Base-by-base conservation (phyloP, 2,329 filamentous ascomycete species). In the Chaetomium sp. region DNA sequence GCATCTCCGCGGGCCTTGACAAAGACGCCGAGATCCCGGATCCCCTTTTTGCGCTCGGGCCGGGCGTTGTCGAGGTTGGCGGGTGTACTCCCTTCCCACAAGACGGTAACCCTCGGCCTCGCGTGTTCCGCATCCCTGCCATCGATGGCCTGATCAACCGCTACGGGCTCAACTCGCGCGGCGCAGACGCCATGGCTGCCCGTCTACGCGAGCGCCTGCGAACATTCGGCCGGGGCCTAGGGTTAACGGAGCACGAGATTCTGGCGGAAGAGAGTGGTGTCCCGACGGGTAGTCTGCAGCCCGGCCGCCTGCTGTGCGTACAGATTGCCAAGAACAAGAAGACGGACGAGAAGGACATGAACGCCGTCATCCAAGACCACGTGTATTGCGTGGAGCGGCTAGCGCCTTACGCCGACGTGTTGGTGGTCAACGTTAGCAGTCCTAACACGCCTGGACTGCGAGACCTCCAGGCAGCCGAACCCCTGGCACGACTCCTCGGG, bases 391-490 rank as follows among this genome's bases (percentile, higher is more conserved):
- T 96, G 3, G 78, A 87, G 53, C 80, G 85, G 46, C 76, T 99
- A 40, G 94, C 87, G 4, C 86, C 80, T 50, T 99, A 96, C 68
- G 91, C 94, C 9, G 94, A 99, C 66, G 87, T 99, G 38, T 75
- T 99, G n/a, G 92, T 97, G 6, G 94, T 99, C 67, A 99, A 99
- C 66, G 94, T 99, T 49, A 96, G 91, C 67, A 95, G 89, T 64
- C 94, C 94, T 32, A 99, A 99, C 73, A 97, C 92, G 0, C 92
- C 92, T 0, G 92, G 94, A 0, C 79, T 97, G 49, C 84, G 94
- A 32, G 87, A 90, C 54, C 76, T 99, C 40, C 94, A 99, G 72
- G 88, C 88, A 2, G 82, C 86, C 0, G 90, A 88, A 61, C 92
- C 91, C 1, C 74, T 99, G 55, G 92, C 90, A 2, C 77, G 82